Percentiles rank a stretch among this genome's conserved stretches.
phyloP scores from a whole-genome alignment of 768 basidiomycete species.

The Hygrophorus pudorinus region DNA sequence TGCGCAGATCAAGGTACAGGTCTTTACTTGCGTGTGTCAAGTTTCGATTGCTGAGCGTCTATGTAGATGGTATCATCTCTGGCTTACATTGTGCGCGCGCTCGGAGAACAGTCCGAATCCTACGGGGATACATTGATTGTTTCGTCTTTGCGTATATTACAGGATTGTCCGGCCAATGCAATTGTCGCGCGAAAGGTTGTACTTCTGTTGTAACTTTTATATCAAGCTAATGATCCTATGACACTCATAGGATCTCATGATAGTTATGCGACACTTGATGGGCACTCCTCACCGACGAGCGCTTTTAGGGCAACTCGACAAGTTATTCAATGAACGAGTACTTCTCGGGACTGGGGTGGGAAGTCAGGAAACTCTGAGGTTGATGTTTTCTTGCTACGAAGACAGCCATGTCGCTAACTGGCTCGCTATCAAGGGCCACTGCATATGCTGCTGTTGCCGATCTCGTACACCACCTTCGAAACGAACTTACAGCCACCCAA shows the following conservation, averaged over 20 bases:
- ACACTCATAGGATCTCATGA: slow-evolving; percentile 67
- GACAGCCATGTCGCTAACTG: slow-evolving; percentile 4
- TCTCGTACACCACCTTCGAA: slow-evolving; percentile 83
- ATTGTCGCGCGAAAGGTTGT: slow-evolving; percentile 71
- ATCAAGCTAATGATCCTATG: not conserved
- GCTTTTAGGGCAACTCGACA: slow-evolving; percentile 76
- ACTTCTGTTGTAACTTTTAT: not conserved
- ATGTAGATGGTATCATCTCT: slow-evolving; percentile 81
- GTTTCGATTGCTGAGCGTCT: slow-evolving; percentile 4
- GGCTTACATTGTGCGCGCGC: slow-evolving; percentile 73
- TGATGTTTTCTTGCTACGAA: slow-evolving; percentile 10
- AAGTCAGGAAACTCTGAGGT: slow-evolving; percentile 80
- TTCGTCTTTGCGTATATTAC: slow-evolving; percentile 75
- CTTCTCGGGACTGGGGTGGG: slow-evolving; percentile 79
- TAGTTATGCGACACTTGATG: slow-evolving; percentile 86
- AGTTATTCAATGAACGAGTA: slow-evolving; percentile 84
- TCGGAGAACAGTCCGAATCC: slow-evolving; percentile 49
- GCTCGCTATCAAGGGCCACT: slow-evolving; percentile 40
- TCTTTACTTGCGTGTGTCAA: slow-evolving; percentile 12
- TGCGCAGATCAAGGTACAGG: slow-evolving; percentile 80
- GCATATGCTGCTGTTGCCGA: slow-evolving; percentile 89
- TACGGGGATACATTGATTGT: slow-evolving; percentile 78
- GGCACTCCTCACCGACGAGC: slow-evolving; percentile 68
- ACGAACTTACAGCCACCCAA: slow-evolving; percentile 69
- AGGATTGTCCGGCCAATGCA: slow-evolving; percentile 86